Percentiles rank a stretch among this genome's conserved stretches.
phyloP scores from a whole-genome alignment of 345 rosid genomes.

The thale cress (Arabidopsis thaliana) region TAIR10.1 NC_003071.7:8393001-8393500 shows the following conservation, averaged over 20 bases:
- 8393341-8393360: slow-evolving; percentile 86
- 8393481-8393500: slow-evolving; percentile 68
- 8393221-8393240: slow-evolving; percentile 65
- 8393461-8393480: slow-evolving; percentile 82
- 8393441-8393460: slow-evolving; percentile 67
- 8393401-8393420: slow-evolving; percentile 83
- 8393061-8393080: slow-evolving; percentile 69
- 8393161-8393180: background rate
- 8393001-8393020: slow-evolving; percentile 32
- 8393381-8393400: slow-evolving; percentile 62
- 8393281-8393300: slow-evolving; percentile 71
- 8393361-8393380: slow-evolving; percentile 82
- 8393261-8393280: slow-evolving; percentile 87
- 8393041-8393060: slow-evolving; percentile 57
- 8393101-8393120: slow-evolving; percentile 92
- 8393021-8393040: slow-evolving; percentile 78
- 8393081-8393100: slow-evolving; percentile 89
- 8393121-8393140: slow-evolving; percentile 72
- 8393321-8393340: slow-evolving; percentile 65
- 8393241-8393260: slow-evolving; percentile 71
- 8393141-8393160: slow-evolving; percentile 39
- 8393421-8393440: slow-evolving; percentile 55
- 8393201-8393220: slow-evolving; percentile 8
- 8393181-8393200: slow-evolving; percentile 15
- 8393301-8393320: slow-evolving; percentile 64